Conservation (phyloP, 2,329 filamentous ascomycete genomes). For the Trichoderma endophyticum region DNA sequence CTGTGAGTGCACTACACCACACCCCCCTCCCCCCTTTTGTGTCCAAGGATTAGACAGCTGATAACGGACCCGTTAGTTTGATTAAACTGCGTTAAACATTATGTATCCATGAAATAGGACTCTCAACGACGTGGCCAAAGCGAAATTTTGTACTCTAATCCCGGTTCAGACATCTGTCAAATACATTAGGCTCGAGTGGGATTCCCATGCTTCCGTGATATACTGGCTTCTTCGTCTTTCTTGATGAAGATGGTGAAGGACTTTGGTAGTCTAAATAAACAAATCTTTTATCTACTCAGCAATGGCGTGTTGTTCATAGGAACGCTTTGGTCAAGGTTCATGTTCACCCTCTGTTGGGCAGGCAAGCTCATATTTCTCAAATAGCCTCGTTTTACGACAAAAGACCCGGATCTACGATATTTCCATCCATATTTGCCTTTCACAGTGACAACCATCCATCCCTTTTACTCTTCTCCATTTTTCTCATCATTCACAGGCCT, state of each 20-base stretch:
- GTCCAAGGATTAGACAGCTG: background rate
- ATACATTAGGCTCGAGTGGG: background rate
- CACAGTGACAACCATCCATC: too few species aligned
- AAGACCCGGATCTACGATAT: background rate
- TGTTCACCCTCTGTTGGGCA: too few species aligned
- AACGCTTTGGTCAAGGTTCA: background rate
- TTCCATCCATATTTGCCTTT: too few species aligned
- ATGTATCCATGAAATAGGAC: background rate
- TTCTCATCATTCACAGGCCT: background rate
- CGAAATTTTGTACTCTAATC: background rate
- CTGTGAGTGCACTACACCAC: slow-evolving; percentile 49
- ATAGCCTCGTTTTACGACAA: background rate
- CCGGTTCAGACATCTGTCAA: background rate
- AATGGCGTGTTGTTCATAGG: background rate
- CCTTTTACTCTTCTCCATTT: background rate
- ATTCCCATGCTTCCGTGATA: background rate
- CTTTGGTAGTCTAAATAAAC: background rate
- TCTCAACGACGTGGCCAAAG: background rate
- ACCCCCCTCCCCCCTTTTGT: background rate
- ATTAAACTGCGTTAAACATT: slow-evolving; percentile 25
- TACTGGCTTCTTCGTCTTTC: background rate
- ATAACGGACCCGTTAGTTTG: slow-evolving; percentile 29
- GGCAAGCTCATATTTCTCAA: background rate
- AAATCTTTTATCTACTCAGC: background rate
- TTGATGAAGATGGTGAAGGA: background rate